These are phyloP conservation scores for Saccharomycopsis babjevae DNA, from an alignment of 805 yeast species.

Conservation along the genomic window DNA sequence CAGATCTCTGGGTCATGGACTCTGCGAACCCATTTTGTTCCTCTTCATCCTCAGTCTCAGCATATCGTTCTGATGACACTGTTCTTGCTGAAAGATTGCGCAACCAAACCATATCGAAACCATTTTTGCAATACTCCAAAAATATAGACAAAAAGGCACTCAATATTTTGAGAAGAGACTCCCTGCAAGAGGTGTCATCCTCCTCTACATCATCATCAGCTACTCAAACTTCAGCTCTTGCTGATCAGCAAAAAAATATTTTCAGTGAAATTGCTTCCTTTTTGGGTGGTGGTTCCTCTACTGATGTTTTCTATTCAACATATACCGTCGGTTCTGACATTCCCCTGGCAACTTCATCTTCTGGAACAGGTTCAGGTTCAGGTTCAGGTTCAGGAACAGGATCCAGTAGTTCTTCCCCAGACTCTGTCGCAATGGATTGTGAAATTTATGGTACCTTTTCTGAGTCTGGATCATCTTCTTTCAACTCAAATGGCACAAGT, in stretches of 20 bases:
- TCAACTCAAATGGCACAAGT: conserved; percentile 24
- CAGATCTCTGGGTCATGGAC: conserved; percentile 59
- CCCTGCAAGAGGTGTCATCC: neutral
- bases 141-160: conserved; percentile 1
- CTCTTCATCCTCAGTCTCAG: conserved; percentile 12
- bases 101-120: neutral
- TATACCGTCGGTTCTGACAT: neutral
- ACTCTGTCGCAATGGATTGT: conserved; percentile 27
- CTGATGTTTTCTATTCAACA: neutral
- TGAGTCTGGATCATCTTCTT: conserved; percentile 26
- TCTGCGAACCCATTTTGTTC: conserved; percentile 39
- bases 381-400: no score
- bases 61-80: neutral
- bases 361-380: neutral
- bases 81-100: conserved; percentile 1
- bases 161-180: neutral
- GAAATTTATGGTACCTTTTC: conserved; percentile 32
- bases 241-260: conserved; percentile 7
- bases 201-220: neutral
- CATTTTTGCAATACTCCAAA: neutral
- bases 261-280: conserved; percentile 3
- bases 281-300: neutral
- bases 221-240: neutral
- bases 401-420: neutral
- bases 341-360: neutral